These are phyloP conservation scores for Saturnispora serradocipensis DNA, from an alignment of 805 yeast genomes.

Conservation along the genomic window DNA sequence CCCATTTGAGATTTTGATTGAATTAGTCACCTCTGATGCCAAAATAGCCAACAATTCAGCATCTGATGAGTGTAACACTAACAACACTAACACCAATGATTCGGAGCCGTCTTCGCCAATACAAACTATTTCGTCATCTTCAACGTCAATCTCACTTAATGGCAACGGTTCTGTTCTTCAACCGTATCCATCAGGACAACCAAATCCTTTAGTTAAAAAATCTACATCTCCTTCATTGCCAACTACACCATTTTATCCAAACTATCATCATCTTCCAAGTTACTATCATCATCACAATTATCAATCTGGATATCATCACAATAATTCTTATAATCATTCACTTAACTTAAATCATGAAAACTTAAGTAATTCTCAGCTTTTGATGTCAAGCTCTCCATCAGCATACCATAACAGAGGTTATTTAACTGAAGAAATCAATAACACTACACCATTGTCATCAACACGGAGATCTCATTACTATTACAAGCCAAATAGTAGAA, in stretches of 20 bases:
- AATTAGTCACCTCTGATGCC: conserved; percentile 44
- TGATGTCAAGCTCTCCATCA: conserved; percentile 11
- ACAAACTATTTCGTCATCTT: conserved; percentile 14
- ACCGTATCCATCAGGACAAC: conserved; percentile 2
- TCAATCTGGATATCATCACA: conserved; percentile 7
- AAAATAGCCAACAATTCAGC: conserved; percentile 21
- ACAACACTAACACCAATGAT: conserved; percentile 8
- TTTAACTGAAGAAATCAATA: not conserved
- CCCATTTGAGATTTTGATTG: conserved; percentile 42
- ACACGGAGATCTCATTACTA: conserved; percentile 22
- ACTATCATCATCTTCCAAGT: not conserved
- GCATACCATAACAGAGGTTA: not conserved
- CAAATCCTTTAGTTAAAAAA: conserved; percentile 4
- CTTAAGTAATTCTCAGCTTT: not conserved
- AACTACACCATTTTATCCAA: conserved; percentile 3
- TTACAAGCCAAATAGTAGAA: conserved; percentile 15
- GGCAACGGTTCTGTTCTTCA: conserved; percentile 9
- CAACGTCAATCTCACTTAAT: conserved; percentile 10
- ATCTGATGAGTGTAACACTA: not conserved
- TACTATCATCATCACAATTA: conserved; percentile 4
- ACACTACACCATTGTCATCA: conserved; percentile 10
- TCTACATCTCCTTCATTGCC: conserved; percentile 1
- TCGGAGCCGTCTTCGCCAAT: conserved; percentile 19
- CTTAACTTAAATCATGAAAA: conserved; percentile 2
- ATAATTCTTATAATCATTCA: conserved; percentile 4